Evolutionary conservation across 2,329 filamentous ascomycete genomes (phyloP).

Genomic region (Clarireedia sp.): DNA sequence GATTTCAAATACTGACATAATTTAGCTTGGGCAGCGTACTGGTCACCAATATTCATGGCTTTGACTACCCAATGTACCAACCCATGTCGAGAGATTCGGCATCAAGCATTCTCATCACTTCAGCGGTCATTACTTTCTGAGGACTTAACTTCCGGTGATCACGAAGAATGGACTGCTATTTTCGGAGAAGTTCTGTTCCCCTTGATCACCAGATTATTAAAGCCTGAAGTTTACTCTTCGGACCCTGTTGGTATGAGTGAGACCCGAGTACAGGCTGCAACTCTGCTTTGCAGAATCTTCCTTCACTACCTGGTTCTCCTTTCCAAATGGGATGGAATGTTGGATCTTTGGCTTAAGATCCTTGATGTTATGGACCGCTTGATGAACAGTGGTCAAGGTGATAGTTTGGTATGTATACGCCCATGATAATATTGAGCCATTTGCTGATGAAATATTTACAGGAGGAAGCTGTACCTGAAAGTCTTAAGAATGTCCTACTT

Average conservation of each 20-base stretch:
- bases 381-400: constrained; percentile 90
- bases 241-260: constrained; percentile 93
- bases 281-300: constrained; percentile 89
- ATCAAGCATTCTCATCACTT: constrained; percentile 77
- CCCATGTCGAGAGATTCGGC: constrained; percentile 84
- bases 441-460: constrained; percentile 31
- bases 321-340: constrained; percentile 78
- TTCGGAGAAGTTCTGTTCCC: constrained; percentile 93
- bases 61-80: constrained; percentile 88
- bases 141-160: constrained; percentile 72
- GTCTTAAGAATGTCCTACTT: constrained; percentile 88
- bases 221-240: constrained; percentile 88
- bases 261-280: constrained; percentile 85
- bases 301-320: constrained; percentile 84
- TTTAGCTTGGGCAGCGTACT: constrained; percentile 87
- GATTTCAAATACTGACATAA: neutral
- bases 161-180: constrained; percentile 90
- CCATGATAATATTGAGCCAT: neutral
- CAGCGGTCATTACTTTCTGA: constrained; percentile 81
- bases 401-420: constrained; percentile 65
- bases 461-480: constrained; percentile 93
- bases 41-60: constrained; percentile 88
- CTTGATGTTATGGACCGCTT: constrained; percentile 91
- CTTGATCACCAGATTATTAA: constrained; percentile 75
- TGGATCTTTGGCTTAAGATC: constrained; percentile 87